Evolutionary conservation across 768 basidiomycete genomes (phyloP), one percentile per base, ranked within the genome.

Genomic region (Suillus subalutaceus): DNA sequence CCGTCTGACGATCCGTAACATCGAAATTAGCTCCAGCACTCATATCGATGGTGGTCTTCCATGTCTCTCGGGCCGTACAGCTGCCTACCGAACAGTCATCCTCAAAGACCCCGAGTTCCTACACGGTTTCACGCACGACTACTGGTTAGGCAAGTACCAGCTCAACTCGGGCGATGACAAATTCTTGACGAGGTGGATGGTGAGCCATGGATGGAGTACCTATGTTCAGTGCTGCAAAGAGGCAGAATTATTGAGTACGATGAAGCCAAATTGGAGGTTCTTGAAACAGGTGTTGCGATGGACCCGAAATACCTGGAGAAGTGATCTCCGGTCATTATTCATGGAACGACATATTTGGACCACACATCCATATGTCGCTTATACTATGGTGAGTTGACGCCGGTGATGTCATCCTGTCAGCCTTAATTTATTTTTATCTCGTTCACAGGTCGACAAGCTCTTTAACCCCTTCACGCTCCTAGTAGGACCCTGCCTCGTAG

Each of bases 211-310:
- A 18, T 97, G 96, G 95, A 90, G 84, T 76, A 96, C 94, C n/a
- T 96, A 94, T 75, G 92, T 96, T 40, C 93, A 94, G 75, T 87
- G 86, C 75, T 94, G 91, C 81, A 87, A 86, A 75, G 91, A 93
- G 79, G 90, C 89, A 16, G 94, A 96, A 79, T 81, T 96, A 16
- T 80, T 95, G 67, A 91, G 89, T 75, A 96, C 94, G 62, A 98
- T 96, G 95, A 97, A 97, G 79, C 94, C 94, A 35, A 93, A 97
- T 79, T 97, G 94, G 95, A 85, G 93, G 62, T 97, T 97, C 81
- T 80, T 96, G 78, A 95, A 96, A 80, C 96, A 97, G 76, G 95
- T 96, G 15, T 79, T 97, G 63, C 82, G 95, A 68, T 96, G 94
- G 95, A 97, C 94, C 18, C 81, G 95, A 68, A 97, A 97, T 81